phyloP scores from a whole-genome alignment of 129 eudicot genomes.

The Flaveria brownii region DNA sequence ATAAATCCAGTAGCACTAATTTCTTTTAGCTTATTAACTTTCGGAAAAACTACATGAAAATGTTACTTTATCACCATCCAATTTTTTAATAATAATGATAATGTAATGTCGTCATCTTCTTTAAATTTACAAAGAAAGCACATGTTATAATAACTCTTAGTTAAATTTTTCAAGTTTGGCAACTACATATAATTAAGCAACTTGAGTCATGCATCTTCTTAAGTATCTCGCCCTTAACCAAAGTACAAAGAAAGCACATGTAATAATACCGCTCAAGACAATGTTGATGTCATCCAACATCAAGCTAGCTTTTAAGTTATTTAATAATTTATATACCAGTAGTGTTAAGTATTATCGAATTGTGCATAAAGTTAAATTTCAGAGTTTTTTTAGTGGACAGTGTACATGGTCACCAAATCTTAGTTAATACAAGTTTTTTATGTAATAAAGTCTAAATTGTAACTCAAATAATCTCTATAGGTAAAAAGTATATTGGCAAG shows the following conservation, averaged over 20 bases:
- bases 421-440: not conserved
- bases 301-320: not conserved
- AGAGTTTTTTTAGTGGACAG: not conserved
- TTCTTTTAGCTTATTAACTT: no score
- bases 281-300: not conserved
- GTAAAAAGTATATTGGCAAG: no score
- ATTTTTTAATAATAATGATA: no score
- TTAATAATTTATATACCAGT: not conserved
- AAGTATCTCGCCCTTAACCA: not conserved
- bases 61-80: no score
- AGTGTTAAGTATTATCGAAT: not conserved
- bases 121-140: no score
- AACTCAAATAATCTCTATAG: no score
- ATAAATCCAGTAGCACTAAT: no score
- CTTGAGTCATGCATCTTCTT: not conserved
- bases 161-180: not conserved
- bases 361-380: not conserved
- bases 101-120: no score
- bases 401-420: not conserved
- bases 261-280: not conserved
- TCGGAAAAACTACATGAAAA: no score
- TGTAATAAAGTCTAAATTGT: not conserved
- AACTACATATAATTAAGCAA: no score
- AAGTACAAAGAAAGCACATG: not conserved
- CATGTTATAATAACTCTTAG: not conserved